Evolutionary conservation across 352 stramenopile genomes (phyloP).

Genomic region (Phytophthora colocasiae): DNA sequence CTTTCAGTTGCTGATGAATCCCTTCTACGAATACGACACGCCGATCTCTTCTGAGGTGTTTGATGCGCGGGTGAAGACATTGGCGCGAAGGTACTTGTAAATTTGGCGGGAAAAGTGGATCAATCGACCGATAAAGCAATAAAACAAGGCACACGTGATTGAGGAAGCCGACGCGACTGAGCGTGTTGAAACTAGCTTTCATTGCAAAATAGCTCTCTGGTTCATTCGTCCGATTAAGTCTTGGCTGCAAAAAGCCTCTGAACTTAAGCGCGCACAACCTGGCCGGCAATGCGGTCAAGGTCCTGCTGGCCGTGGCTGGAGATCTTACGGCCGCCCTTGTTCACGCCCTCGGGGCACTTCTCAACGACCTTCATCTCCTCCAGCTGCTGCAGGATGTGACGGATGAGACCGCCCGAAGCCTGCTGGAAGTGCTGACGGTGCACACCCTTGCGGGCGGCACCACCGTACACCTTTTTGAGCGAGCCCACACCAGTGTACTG

Average conservation of each 20-base stretch:
- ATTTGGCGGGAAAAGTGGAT: neutral
- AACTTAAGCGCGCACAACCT: conserved; percentile 90
- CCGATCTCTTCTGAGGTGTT: conserved; percentile 94
- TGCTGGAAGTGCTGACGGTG: conserved; percentile 97
- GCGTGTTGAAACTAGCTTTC: conserved; percentile 40
- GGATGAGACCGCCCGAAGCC: conserved; percentile 96
- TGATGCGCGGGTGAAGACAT: conserved; percentile 90
- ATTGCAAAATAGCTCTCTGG: conserved; percentile 70
- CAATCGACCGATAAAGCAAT: too few relatives aligned
- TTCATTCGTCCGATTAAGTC: conserved; percentile 44
- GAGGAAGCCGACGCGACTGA: conserved; percentile 22
- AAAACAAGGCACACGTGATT: neutral
- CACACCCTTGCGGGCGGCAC: conserved; percentile 91
- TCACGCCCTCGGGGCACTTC: conserved; percentile 91
- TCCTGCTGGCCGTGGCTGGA: conserved; percentile 98
- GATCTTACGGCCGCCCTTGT: conserved; percentile 96
- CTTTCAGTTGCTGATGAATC: conserved; percentile 94
- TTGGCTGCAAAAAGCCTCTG: conserved; percentile 33
- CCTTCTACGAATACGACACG: conserved; percentile 96
- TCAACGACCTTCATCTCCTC: conserved; percentile 99
- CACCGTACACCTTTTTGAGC: conserved; percentile 98
- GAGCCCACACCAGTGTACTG: conserved; percentile 97
- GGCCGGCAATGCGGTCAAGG: conserved; percentile 98
- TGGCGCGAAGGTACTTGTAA: conserved; percentile 91
- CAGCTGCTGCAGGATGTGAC: conserved; percentile 97